Evolutionary conservation across 192 early-diverging fungal genomes (phyloP), one percentile per base, ranked within the genome.

Genomic region (Rhizophagus prolifer): DNA sequence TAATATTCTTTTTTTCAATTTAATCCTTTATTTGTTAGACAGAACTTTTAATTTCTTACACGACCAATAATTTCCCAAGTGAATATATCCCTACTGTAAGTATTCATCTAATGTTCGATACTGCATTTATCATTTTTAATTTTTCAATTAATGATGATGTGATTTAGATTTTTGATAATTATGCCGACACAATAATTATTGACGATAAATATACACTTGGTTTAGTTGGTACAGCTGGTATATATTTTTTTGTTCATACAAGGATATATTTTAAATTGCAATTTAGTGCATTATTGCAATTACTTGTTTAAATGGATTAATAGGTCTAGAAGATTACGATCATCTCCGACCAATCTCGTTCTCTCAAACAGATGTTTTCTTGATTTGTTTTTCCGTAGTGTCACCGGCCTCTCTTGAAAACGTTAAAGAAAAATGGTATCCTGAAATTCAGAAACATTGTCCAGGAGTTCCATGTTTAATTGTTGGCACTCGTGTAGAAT

Each of bases 151-250:
- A n/a, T n/a, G n/a, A 65, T 8, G 34, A 5, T 5, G 5, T 23
- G n/a, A 98, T 82, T 98, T 97, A n/a, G n/a, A n/a, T n/a, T n/a
- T n/a, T n/a, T n/a, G n/a, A n/a, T n/a, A n/a, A n/a, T n/a, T n/a
- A n/a, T 88, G 96, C 96, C 72, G 96, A 95, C 25, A 98, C 97
- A 23, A 95, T 98, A 70, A 98, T 98, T 95, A 97, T 98, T 86
- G 95, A 94, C 61, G 94, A 94, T 80, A 95, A 98, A 82, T 95
- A 96, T 85, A 96, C 95, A 19, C 84, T 97, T 59, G 96, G 96
- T 68, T 88, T 97, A 47, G 96, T 96, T 84, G 96, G 96, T 93
- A 97, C 96, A 70, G 95, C 96, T 69, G 90, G 90, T 84, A 83
- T 74, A 79, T 69, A 28, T n/a, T 34, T 21, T 23, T 26, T 25